Conservation (phyloP, 139 green algal genomes). For the Ettlia oleoabundans region DNA sequence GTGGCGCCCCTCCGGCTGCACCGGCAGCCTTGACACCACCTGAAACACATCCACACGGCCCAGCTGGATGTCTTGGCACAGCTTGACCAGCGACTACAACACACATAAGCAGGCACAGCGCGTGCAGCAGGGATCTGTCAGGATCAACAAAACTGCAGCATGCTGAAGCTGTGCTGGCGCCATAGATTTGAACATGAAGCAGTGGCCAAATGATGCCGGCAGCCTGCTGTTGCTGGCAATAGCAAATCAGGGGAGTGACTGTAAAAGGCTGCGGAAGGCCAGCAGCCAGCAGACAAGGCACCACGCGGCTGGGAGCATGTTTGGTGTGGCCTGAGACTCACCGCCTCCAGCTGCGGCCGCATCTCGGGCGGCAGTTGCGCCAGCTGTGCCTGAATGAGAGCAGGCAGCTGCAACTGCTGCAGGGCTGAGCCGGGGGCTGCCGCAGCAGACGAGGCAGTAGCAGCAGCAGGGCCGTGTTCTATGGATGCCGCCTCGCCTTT, state of each 20-base stretch:
- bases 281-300: background rate
- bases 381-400: background rate
- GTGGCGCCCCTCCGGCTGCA: background rate
- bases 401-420: background rate
- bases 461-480: too few relatives aligned
- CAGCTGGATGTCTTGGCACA: background rate
- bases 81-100: background rate
- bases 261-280: too few relatives aligned
- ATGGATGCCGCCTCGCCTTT: too few relatives aligned
- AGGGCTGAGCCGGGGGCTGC: too few relatives aligned
- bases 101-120: background rate
- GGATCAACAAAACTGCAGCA: background rate
- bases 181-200: too few relatives aligned
- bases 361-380: background rate
- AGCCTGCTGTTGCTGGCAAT: too few relatives aligned
- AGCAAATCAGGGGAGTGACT: too few relatives aligned
- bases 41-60: background rate
- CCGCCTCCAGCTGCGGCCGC: background rate
- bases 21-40: background rate
- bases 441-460: too few relatives aligned
- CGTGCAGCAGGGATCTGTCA: background rate
- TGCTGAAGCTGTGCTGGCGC: too few relatives aligned
- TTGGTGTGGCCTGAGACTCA: background rate
- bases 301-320: background rate
- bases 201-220: too few relatives aligned